Base-by-base conservation (phyloP, 2,329 filamentous ascomycete genomes). In the Nothophoma quercina region DNA sequence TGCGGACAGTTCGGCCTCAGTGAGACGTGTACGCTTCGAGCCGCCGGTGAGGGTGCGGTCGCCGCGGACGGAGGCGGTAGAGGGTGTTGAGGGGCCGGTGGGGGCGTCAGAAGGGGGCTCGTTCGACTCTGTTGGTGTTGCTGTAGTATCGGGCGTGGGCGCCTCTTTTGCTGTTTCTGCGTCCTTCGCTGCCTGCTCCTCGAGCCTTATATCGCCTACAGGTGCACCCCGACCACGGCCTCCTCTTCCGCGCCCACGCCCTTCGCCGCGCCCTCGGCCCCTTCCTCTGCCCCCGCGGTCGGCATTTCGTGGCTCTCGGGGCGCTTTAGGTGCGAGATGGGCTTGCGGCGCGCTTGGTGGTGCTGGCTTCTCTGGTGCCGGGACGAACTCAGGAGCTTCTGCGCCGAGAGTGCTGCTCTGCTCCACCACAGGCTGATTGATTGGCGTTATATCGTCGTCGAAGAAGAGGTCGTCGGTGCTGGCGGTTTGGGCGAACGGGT, bases 1-100 rank as follows among this genome's bases (percentile, higher is more conserved):
- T 36, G 81, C 82, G 3, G 79, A 80, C 7, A 89, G 78, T 68
- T 89, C 82, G 58, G 81, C 83, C 65, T 88, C 86, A 2, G 85
- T 88, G 35, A 88, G 79, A 33, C 71, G 71, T 4, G 68, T 62
- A 50, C 71, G 69, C 23, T 66, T 63, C 32, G 61, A 59, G 19
- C 71, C 68, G 23, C 70, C 71, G 8, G 71, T 74, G 21, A 71
- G 44, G 25, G 65, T 70, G 30, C 70, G 53, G 53, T 72, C 70
- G 40, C 70, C 70, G 29, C 69, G 70, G 13, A 72, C 70, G 4
- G 70, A 70, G 19, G 64, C 63, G 7, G 59, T 42, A 4, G 63
- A 51, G 3, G 64, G 52, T 16, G 62, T 62, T 26, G 68, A 65
- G 29, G 66, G 65, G 12, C 58, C 62, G 2, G 64, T 58, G 18